Base-by-base conservation (phyloP, 2,329 filamentous ascomycete species). In the Aspergillus sp. region DNA sequence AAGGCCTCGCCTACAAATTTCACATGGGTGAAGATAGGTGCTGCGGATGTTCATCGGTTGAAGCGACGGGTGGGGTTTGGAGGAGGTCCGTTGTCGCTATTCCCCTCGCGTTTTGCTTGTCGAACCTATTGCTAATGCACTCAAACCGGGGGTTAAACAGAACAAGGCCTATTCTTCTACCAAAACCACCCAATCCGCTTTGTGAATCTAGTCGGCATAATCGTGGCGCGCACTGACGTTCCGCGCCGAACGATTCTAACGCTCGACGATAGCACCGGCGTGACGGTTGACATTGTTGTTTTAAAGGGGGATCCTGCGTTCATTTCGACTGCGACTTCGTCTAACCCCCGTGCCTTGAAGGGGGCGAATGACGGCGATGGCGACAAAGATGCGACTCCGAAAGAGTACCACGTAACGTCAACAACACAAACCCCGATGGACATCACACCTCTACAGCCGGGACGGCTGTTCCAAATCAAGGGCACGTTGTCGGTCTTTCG, bases 151-250 rank as follows among this genome's bases (percentile, higher is more conserved):
- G 13, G 41, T 41, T 15, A 7, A 42, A 33, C 22, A 84, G 83
- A 79, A 45, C 82, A 84, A 68, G 76, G 80, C 49, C 73, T 85
- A 40, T 84, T 81, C 73, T 91, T 92, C 73, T 81, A 86, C 75
- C 74, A 80, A 50, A 93, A 92, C 71, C 86, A 93, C 64, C 90
- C 90, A 0, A 85, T 93, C 65, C 85, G 86, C 80, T 93, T 87
- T 84, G 83, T 90, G 53, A 86, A 87, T 60, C 73, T 93, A 33
- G 82, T 86, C 7, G 90, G 90, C 30, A 73, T 91, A 8, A 81
- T 93, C 20, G 86, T 92, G 55, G 82, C 83, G 54, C 73, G 83
- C 54, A 77, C 82, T 39, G 83, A 86, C 54, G 76, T 84, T 53
- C 77, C 80, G 2, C 79, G 81, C 24, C 79, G 78, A 54, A 77